Conservation (phyloP, 192 early-diverging fungal genomes). For the Backusella psychrophila region DNA sequence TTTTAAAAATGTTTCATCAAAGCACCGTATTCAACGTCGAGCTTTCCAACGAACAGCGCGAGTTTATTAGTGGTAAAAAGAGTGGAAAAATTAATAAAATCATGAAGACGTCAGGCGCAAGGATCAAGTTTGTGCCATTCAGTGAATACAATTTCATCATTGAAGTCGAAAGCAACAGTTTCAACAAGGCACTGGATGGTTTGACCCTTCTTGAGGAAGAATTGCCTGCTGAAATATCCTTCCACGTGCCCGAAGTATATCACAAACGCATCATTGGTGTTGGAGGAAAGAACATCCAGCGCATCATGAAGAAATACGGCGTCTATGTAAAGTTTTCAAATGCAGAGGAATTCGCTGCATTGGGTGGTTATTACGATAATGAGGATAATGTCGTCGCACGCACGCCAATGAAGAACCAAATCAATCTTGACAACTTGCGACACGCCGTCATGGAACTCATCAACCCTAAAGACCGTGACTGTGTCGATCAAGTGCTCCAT, state of each 20-base stretch:
- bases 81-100: conserved; percentile 88
- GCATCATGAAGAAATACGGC: conserved; percentile 87
- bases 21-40: conserved; percentile 78
- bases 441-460: conserved; percentile 60
- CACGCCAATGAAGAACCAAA: conserved; percentile 76
- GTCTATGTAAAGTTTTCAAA: conserved; percentile 91
- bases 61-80: conserved; percentile 89
- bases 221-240: conserved; percentile 80
- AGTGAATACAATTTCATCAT: conserved; percentile 83
- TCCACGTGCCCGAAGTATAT: conserved; percentile 76
- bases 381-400: conserved; percentile 81
- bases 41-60: conserved; percentile 72
- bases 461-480: conserved; percentile 49
- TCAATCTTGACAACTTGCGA: conserved; percentile 64
- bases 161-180: conserved; percentile 57
- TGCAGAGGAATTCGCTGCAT: conserved; percentile 70
- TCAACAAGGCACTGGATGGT: conserved; percentile 62
- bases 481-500: conserved; percentile 43
- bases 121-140: conserved; percentile 64
- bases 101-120: conserved; percentile 66
- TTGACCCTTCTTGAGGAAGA: conserved; percentile 71
- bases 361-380: conserved; percentile 83
- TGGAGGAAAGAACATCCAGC: conserved; percentile 84
- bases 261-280: conserved; percentile 90
- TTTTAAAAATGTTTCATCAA: conserved; percentile 43